Base-by-base conservation (phyloP, 2,329 filamentous ascomycete genomes). In the Didymella keratinophila region DNA sequence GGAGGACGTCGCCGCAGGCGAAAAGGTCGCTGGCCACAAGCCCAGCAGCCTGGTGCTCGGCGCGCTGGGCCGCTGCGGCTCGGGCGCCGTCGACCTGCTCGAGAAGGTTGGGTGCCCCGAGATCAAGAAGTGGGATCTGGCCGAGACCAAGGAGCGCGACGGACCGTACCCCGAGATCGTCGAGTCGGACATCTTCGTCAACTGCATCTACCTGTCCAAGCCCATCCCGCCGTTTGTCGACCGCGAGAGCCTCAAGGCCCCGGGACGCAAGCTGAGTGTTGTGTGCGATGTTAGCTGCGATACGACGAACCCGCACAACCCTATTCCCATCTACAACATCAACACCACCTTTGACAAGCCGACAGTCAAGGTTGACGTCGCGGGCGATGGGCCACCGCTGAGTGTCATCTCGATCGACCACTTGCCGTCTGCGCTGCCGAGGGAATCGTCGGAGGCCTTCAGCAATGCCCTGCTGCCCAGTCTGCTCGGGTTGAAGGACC, bases 331-430 rank as follows among this genome's bases (percentile, higher is more conserved):
- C 73, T 97, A 96, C 82, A 83, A 84, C 66, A 87, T 90, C 74
- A 91, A 91, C 77, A 97, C 91, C 46, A 95, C 92, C 21, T 97
- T 97, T 74, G 86, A 88, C 74, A 87, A 91, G 74, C 94, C 93
- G n/a, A 97, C 92, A 1, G 88, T 96, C 0, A 84, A 88, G 1
- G 90, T 95, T 23, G 81, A 86, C 32, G 87, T 83, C 64, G 86
- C 80, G 71, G 83, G 78, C 45, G 79, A 82, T 53, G 80, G 81
- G 52, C 84, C 87, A 0, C 84, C 85, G 8, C 79, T 97, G 56
- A 88, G 86, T 46, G 91, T 97, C 67, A 96, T 97, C 78, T 90
- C 87, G 28, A 78, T 78, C 43, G 75, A 78, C 63, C 77, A 78
- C 60, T 71, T 79, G 11, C 77, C 77, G 1, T 78, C 87, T 52